Evolutionary conservation across 139 green algal species (phyloP), one percentile per base, ranked within the genome.

Genomic region (Penium margaritaceum): DNA sequence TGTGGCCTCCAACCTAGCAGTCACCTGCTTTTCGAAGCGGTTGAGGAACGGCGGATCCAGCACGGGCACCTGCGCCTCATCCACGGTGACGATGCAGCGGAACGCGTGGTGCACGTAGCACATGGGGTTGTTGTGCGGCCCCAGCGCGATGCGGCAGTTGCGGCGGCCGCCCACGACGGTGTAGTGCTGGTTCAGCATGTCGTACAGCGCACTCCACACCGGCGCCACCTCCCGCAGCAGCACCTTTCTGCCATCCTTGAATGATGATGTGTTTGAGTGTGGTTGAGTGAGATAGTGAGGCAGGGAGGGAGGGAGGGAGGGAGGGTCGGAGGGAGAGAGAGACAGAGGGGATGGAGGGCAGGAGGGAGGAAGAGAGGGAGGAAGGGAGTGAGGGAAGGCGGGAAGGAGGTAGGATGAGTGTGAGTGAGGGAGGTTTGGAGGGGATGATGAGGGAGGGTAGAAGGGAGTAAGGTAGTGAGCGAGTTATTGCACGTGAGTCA

Each of bases 151-250:
- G 37, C 68, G 76, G 63, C 77, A 81, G 60, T 83, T 63, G 63
- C 63, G 55, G 9, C 37, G 46, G 24, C 72, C 72, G 3, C 58
- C 72, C 1, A 83, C 72, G 5, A 72, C 14, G 6, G 63, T 34
- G 63, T 83, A 83, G 66, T 83, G 57, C 67, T 75, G 77, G 72
- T 83, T 83, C 14, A 83, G 77, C 63, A 83, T 65, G 63, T 83
- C 77, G 44, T 83, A 83, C 24, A 83, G 66, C 4, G 72, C 55
- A 1, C 67, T 63, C 24, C 72, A 83, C 33, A 83, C 62, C 46
- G 43, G 34, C 12, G 61, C 46, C 19, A 62, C 41, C 35, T 76
- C 66, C 6, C 36, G 24, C 34, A 83, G 63, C n/a, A 83, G 33
- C 7, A 83, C n/a, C 6, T 5, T 43, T 33, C 51, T 38, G 24